Base-by-base conservation (phyloP, 768 basidiomycete genomes). In the Ramaria sp. region DNA sequence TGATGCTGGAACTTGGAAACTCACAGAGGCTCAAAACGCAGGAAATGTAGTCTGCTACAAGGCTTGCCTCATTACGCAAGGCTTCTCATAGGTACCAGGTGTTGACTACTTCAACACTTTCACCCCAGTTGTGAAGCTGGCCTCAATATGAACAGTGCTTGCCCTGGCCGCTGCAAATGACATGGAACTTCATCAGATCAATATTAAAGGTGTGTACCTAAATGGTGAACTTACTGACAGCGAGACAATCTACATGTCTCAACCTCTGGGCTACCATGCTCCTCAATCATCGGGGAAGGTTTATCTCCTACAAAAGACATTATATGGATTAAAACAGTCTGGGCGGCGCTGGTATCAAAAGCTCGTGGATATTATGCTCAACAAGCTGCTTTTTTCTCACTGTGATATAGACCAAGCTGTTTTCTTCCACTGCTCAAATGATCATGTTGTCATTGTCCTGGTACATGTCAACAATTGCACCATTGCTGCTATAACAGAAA, bases 291-390 rank as follows among this genome's bases (percentile, higher is more conserved):
- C 30, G 51, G 59, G 19, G 59, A 42, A 34, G 15, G 63, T 61
- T 7, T 65, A 62, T 58, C 20, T 49, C 17, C 45, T 71, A 1
- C 48, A 54, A 9, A 61, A 63, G 30, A 61, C 65, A 0, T 57
- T 75, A 0, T 75, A 75, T 46, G 68, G 74, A 0, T 65, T 75
- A 62, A 71, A 72, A 50, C 71, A 75, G 50, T 62, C 61, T 9
- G 67, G 69, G 0, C 42, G 63, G 1, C 57, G 66, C 6, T 76
- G 72, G 70, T 72, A 76, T 54, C 60, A 69, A 34, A 68, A 63
- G 0, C 51, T 74, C 45, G 54, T 71, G 20, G 51, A 62, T 0
- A 62, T 62, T 0, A 63, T 77, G 58, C 13, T 62, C 0, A 12
- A 68, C 60, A 70, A 34, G 4, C 65, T 70, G 60, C 69, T 67